Conservation (phyloP, 2,329 filamentous ascomycete species). For the Aspergillus luchuensis region DNA sequence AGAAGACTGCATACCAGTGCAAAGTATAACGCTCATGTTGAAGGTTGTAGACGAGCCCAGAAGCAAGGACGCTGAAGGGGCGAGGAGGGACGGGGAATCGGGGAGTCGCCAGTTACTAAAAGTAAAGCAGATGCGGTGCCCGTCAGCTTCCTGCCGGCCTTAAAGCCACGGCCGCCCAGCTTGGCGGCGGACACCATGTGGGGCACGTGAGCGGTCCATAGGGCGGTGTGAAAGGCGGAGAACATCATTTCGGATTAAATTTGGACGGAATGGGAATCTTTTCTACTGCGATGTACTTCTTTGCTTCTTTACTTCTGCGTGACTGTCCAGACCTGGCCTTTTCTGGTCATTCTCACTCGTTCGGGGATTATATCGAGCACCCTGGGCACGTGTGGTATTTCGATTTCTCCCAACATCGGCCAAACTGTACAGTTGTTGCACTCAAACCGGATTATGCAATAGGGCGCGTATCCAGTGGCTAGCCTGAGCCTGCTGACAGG, state of each 20-base stretch:
- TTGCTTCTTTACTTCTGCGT: background rate
- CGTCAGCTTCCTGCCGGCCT: conserved; percentile 21
- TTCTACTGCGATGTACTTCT: background rate
- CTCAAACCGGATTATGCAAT: background rate
- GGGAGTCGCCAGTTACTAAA: background rate
- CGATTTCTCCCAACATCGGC: background rate
- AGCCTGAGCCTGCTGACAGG: background rate
- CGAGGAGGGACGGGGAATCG: conserved; percentile 11
- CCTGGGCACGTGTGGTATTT: too few relatives aligned
- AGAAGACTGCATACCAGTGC: conserved; percentile 56
- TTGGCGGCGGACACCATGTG: background rate
- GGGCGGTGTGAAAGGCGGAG: conserved; percentile 64
- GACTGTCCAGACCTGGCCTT: background rate
- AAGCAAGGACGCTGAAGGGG: background rate
- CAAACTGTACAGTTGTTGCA: background rate
- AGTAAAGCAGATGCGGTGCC: background rate
- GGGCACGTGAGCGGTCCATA: conserved; percentile 51
- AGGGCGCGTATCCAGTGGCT: conserved; percentile 1
- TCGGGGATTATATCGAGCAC: too few relatives aligned
- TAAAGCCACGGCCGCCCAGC: background rate
- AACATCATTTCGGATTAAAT: background rate
- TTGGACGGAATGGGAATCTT: background rate
- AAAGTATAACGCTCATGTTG: conserved; percentile 67
- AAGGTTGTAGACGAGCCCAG: background rate
- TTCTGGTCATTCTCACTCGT: too few relatives aligned